phyloP scores from a whole-genome alignment of 805 yeast species.

The Lipomyces starkeyi region DNA sequence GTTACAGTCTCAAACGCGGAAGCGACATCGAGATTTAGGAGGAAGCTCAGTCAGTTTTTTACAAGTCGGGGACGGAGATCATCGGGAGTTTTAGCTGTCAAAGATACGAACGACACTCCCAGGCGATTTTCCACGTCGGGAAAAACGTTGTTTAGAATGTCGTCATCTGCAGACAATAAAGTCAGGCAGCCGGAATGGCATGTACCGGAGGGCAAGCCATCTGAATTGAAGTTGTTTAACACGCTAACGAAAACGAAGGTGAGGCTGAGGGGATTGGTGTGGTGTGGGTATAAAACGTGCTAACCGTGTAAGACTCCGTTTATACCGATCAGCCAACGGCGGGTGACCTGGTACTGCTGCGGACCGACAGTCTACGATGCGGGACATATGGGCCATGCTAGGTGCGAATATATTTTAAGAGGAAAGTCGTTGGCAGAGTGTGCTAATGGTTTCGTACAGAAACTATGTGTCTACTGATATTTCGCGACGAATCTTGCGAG shows the following conservation, averaged over 20 bases:
- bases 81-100: background rate
- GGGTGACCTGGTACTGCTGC: slow-evolving; percentile 94
- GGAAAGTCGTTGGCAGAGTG: background rate
- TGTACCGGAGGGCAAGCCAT: slow-evolving; percentile 46
- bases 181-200: slow-evolving; percentile 60
- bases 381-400: slow-evolving; percentile 97
- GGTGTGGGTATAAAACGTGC: background rate
- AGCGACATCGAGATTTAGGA: background rate
- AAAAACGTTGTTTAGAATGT: background rate
- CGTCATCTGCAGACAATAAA: background rate
- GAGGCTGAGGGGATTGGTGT: slow-evolving; percentile 43
- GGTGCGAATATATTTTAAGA: slow-evolving; percentile 11
- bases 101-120: background rate
- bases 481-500: slow-evolving; percentile 84
- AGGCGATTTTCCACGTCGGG: background rate
- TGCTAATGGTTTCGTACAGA: slow-evolving; percentile 47
- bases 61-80: background rate
- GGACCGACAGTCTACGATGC: slow-evolving; percentile 98
- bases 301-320: slow-evolving; percentile 49
- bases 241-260: slow-evolving; percentile 80
- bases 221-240: slow-evolving; percentile 32
- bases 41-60: background rate
- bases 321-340: slow-evolving; percentile 63
- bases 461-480: slow-evolving; percentile 95
- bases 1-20: background rate